These are phyloP conservation scores for Linnemannia elongata DNA, from an alignment of 192 early-diverging fungal genomes.

Conservation along the genomic window DNA sequence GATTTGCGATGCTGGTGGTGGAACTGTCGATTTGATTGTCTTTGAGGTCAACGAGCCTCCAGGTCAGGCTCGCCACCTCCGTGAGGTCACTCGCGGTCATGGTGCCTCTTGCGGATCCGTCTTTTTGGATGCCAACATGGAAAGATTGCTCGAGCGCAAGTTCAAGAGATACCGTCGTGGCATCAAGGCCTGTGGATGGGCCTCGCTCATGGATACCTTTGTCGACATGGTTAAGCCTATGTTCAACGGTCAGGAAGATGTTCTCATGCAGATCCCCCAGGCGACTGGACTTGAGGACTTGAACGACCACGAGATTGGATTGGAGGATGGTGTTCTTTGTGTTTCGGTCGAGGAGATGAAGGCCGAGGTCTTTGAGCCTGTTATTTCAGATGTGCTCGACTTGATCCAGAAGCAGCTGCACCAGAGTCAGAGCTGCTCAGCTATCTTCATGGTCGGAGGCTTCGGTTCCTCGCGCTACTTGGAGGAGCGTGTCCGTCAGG, in stretches of 20 bases:
- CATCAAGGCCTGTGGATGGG: slow-evolving; percentile 61
- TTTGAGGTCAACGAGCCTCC: slow-evolving; percentile 57
- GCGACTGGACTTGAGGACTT: slow-evolving; percentile 62
- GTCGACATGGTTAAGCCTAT: slow-evolving; percentile 56
- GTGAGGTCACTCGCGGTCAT: slow-evolving; percentile 63
- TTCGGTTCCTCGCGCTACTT: slow-evolving; percentile 55
- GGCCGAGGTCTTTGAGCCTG: slow-evolving; percentile 53
- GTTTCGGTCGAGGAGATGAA: slow-evolving; percentile 60
- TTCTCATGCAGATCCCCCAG: slow-evolving; percentile 63
- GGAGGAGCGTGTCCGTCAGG: slow-evolving; percentile 45
- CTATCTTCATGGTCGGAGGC: slow-evolving; percentile 58
- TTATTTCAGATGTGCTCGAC: slow-evolving; percentile 42
- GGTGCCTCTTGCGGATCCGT: slow-evolving; percentile 62
- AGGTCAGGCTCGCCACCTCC: slow-evolving; percentile 47
- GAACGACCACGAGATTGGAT: slow-evolving; percentile 58
- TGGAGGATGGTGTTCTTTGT: slow-evolving; percentile 62
- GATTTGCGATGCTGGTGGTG: slow-evolving; percentile 65
- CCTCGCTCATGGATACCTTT: slow-evolving; percentile 59
- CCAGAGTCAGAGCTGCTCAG: slow-evolving; percentile 25
- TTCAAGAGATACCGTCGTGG: slow-evolving; percentile 51
- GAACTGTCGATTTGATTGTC: slow-evolving; percentile 61
- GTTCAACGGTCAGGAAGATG: slow-evolving; percentile 59
- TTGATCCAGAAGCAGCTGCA: slow-evolving; percentile 53
- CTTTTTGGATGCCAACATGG: slow-evolving; percentile 63
- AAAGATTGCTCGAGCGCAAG: slow-evolving; percentile 46